Conservation (phyloP, 2,329 filamentous ascomycete species). For the Thielaviopsis ethacetica region DNA sequence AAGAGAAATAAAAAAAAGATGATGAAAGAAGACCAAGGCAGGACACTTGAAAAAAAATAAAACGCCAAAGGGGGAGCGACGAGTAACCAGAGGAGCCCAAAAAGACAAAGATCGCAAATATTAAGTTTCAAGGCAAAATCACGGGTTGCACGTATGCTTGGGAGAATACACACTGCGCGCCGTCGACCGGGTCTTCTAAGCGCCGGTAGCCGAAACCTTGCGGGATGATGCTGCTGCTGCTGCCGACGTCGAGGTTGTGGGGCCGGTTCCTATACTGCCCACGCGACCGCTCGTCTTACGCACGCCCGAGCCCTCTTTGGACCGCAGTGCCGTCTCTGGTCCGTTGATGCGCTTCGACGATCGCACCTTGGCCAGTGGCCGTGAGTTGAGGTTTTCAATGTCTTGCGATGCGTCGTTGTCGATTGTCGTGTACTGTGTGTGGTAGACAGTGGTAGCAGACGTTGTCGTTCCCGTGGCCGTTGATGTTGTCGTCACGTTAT, state of each 20-base stretch:
- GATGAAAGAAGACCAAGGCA: neutral
- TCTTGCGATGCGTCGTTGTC: slow-evolving; percentile 56
- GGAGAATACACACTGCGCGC: slow-evolving; percentile 12
- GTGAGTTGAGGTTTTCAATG: slow-evolving; percentile 49
- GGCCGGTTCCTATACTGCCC: slow-evolving; percentile 33
- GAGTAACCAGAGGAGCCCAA: neutral
- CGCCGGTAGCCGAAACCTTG: slow-evolving; percentile 32
- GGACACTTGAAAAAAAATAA: neutral
- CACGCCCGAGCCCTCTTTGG: slow-evolving; percentile 36
- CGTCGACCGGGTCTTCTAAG: slow-evolving; percentile 17
- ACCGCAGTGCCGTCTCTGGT: slow-evolving; percentile 30
- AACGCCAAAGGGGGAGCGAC: neutral
- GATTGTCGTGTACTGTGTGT: slow-evolving; percentile 25
- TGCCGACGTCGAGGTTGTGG: slow-evolving; percentile 11
- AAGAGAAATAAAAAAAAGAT: neutral
- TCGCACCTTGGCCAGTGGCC: slow-evolving; percentile 11
- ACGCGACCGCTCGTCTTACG: slow-evolving; percentile 52
- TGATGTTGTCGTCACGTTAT: slow-evolving; percentile 27
- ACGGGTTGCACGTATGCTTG: slow-evolving; percentile 14
- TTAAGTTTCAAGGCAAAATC: slow-evolving; percentile 3
- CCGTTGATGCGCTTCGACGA: slow-evolving; percentile 8
- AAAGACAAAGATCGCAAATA: slow-evolving; percentile 5
- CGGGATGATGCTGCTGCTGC: slow-evolving; percentile 29
- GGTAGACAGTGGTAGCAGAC: slow-evolving; percentile 35
- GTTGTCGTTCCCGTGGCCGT: slow-evolving; percentile 29